These are phyloP conservation scores for Xylaria acuta DNA, from an alignment of 495 filamentous ascomycete genomes.

Conservation along the genomic window DNA sequence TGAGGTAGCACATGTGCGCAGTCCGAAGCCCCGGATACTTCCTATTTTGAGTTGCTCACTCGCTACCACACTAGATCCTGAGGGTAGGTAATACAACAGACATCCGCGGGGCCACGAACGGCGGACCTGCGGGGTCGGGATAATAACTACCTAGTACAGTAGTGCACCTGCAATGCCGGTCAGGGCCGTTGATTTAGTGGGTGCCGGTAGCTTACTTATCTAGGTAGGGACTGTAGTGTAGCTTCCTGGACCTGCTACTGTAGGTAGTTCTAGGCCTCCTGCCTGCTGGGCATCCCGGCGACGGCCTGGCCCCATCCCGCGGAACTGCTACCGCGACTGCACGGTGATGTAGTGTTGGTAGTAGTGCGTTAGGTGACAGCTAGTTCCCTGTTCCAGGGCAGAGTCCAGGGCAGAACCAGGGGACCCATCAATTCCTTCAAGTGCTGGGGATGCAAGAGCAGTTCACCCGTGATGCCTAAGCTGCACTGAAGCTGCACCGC, in stretches of 20 bases:
- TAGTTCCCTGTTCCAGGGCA: neutral
- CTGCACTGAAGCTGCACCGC: conserved; percentile 19
- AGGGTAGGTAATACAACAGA: neutral
- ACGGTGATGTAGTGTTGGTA: neutral
- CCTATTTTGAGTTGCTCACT: neutral
- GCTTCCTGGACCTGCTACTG: too few relatives aligned
- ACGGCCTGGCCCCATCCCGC: neutral
- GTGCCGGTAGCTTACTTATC: neutral
- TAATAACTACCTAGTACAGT: neutral
- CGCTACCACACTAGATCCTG: neutral
- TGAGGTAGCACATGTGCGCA: neutral
- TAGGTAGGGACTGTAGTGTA: too few relatives aligned
- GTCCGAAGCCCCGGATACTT: neutral
- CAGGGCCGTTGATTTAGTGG: neutral
- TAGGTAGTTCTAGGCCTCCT: neutral
- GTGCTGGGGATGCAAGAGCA: neutral
- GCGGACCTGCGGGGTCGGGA: conserved; percentile 14
- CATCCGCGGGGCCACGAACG: neutral
- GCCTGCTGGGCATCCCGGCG: neutral
- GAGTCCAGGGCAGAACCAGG: too few relatives aligned
- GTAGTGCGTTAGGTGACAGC: neutral
- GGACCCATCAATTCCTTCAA: neutral
- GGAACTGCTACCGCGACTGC: conserved; percentile 11
- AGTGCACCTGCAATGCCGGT: neutral
- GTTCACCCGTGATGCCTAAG: neutral